phyloP scores from a whole-genome alignment of 352 stramenopile species.

The Phytophthora quininea region DNA sequence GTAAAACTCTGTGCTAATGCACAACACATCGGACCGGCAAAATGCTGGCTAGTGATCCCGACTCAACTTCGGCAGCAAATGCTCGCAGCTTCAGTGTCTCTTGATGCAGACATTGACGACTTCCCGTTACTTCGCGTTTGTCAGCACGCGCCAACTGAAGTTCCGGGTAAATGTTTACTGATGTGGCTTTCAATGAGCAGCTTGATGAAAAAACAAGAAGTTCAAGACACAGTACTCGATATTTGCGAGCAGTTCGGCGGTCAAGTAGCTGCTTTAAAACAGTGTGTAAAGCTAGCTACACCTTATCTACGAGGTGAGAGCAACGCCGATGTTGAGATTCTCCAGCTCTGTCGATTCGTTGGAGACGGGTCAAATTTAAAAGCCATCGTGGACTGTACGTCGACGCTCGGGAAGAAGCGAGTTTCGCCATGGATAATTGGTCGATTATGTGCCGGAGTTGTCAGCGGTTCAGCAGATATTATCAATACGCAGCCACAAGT shows the following conservation, averaged over 20 bases:
- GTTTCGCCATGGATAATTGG: slow-evolving; percentile 27
- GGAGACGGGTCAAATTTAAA: slow-evolving; percentile 15
- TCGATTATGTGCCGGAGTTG: slow-evolving; percentile 37
- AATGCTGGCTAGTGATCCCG: slow-evolving; percentile 51
- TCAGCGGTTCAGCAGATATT: background rate
- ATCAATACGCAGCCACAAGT: slow-evolving; percentile 27
- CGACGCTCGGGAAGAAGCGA: slow-evolving; percentile 23
- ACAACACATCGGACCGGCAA: slow-evolving; percentile 32
- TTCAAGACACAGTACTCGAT: slow-evolving; percentile 11
- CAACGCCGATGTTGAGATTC: slow-evolving; percentile 13
- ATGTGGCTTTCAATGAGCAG: slow-evolving; percentile 41
- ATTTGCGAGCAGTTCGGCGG: slow-evolving; percentile 28
- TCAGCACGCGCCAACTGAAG: slow-evolving; percentile 31
- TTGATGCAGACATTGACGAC: background rate
- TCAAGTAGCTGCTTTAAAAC: slow-evolving; percentile 25
- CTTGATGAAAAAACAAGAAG: slow-evolving; percentile 23
- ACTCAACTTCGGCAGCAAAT: slow-evolving; percentile 36
- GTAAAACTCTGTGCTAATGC: slow-evolving; percentile 32
- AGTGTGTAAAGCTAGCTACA: slow-evolving; percentile 35
- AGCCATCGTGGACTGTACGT: slow-evolving; percentile 30
- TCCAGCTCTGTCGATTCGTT: slow-evolving; percentile 37
- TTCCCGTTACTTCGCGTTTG: slow-evolving; percentile 42
- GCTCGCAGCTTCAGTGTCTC: slow-evolving; percentile 7
- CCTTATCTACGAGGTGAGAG: slow-evolving; percentile 19
- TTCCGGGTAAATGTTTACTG: slow-evolving; percentile 41